Conservation (phyloP, 352 stramenopile species). For the Phytophthora quininea region DNA sequence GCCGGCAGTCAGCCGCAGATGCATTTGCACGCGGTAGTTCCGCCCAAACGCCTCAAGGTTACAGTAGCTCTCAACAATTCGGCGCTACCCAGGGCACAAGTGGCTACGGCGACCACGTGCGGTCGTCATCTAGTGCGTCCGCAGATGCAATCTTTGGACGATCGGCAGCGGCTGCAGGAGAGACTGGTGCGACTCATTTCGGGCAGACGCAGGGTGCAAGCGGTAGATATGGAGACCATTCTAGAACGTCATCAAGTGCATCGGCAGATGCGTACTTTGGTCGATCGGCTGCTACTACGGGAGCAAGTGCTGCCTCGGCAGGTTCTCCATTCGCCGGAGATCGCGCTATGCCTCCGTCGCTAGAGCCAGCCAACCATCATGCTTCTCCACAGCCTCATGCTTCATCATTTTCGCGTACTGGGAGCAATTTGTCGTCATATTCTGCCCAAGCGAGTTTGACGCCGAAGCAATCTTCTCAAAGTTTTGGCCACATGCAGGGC, state of each 20-base stretch:
- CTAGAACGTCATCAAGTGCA: not conserved
- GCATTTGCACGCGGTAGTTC: constrained; percentile 20
- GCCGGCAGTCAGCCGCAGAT: constrained; percentile 14
- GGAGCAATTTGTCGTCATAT: constrained; percentile 47
- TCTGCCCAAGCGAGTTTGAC: constrained; percentile 28
- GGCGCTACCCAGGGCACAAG: no score
- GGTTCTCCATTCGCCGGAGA: constrained; percentile 19
- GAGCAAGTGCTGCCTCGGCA: constrained; percentile 1
- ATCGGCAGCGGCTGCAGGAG: no score
- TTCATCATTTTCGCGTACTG: constrained; percentile 37
- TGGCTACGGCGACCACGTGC: no score
- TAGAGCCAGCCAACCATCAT: constrained; percentile 15
- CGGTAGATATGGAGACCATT: constrained; percentile 17
- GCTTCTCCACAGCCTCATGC: constrained; percentile 10
- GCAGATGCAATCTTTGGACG: no score
- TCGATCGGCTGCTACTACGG: not conserved
- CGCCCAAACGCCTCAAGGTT: constrained; percentile 13
- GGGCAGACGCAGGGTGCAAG: constrained; percentile 1
- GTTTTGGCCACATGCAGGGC: constrained; percentile 11
- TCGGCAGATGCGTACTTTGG: constrained; percentile 6
- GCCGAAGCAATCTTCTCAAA: constrained; percentile 11
- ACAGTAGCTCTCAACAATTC: no score
- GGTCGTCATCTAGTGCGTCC: no score
- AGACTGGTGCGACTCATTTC: no score
- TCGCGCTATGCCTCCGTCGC: constrained; percentile 8